These are phyloP conservation scores for Apiospora hydei DNA, from an alignment of 2,329 filamentous ascomycete species.

Conservation along the genomic window DNA sequence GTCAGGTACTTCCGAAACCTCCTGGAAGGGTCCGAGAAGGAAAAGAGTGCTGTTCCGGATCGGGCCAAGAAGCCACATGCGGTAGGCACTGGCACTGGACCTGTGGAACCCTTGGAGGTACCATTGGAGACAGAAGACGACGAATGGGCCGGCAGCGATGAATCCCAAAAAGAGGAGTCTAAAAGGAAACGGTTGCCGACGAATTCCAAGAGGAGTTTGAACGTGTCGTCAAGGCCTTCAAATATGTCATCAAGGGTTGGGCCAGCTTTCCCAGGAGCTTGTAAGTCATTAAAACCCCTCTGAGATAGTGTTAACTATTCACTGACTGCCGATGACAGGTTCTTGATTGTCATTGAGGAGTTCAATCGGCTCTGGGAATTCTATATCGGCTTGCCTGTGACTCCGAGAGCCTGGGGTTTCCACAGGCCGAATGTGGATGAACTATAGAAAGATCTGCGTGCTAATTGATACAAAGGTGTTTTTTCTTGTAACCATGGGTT, in stretches of 20 bases:
- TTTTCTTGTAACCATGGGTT: background rate
- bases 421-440: conserved; percentile 55
- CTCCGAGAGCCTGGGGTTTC: conserved; percentile 56
- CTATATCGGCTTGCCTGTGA: conserved; percentile 61
- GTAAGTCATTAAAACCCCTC: conserved; percentile 61
- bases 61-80: conserved; percentile 54
- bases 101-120: conserved; percentile 33
- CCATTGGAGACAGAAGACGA: conserved; percentile 43
- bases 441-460: conserved; percentile 44
- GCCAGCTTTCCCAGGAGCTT: conserved; percentile 68
- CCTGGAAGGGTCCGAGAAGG: conserved; percentile 46
- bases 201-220: conserved; percentile 56
- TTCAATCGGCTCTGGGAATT: conserved; percentile 54
- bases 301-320: background rate
- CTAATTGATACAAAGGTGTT: background rate
- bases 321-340: conserved; percentile 27
- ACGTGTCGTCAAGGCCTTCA: conserved; percentile 56
- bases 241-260: conserved; percentile 77
- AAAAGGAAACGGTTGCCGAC: background rate
- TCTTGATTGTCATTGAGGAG: conserved; percentile 52
- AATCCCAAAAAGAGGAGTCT: conserved; percentile 41
- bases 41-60: conserved; percentile 41
- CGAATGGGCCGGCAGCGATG: conserved; percentile 50
- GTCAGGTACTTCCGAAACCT: conserved; percentile 74
- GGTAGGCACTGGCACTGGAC: conserved; percentile 40